phyloP scores from a whole-genome alignment of 495 filamentous ascomycete species.

The Polyplosphaeria fusca region DNA sequence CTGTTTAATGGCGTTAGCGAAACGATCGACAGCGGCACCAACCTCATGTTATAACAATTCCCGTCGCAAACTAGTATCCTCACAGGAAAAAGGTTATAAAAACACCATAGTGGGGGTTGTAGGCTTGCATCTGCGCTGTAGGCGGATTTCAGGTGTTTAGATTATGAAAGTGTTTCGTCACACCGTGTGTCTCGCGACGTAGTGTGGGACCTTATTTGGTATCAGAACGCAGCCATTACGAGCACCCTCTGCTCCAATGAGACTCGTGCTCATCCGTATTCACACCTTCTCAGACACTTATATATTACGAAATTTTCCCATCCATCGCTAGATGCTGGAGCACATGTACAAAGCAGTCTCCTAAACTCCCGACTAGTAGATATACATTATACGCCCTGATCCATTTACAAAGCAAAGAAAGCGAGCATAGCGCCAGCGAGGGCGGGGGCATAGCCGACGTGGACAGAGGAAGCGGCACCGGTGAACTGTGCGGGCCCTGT shows the following conservation, averaged over 20 bases:
- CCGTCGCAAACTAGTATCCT: not conserved
- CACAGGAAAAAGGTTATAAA: not conserved
- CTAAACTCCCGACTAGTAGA: not conserved
- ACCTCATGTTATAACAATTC: not conserved
- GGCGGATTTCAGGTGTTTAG: not conserved
- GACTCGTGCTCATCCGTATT: too few species aligned
- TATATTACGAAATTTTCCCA: not conserved
- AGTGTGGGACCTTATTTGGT: constrained; percentile 14
- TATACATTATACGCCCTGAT: constrained; percentile 17
- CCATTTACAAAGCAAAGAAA: constrained; percentile 37
- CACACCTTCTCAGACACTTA: too few species aligned
- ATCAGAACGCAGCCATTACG: too few species aligned
- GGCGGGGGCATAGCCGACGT: constrained; percentile 15
- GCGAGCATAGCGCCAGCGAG: constrained; percentile 34
- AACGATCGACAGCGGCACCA: not conserved
- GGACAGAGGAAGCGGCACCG: constrained; percentile 34
- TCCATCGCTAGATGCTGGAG: not conserved
- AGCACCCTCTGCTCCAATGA: too few species aligned
- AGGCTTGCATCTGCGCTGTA: not conserved
- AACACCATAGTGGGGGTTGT: not conserved
- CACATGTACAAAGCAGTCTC: not conserved
- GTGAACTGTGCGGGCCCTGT: constrained; percentile 29
- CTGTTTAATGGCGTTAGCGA: not conserved
- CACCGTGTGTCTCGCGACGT: constrained; percentile 9
- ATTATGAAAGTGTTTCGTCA: constrained; percentile 1